Percentiles rank a stretch among this genome's conserved stretches.
These are phyloP conservation scores for Tolypocladium endophyticum DNA, from an alignment of 2,329 filamentous ascomycete species.

Conservation along the genomic window DNA sequence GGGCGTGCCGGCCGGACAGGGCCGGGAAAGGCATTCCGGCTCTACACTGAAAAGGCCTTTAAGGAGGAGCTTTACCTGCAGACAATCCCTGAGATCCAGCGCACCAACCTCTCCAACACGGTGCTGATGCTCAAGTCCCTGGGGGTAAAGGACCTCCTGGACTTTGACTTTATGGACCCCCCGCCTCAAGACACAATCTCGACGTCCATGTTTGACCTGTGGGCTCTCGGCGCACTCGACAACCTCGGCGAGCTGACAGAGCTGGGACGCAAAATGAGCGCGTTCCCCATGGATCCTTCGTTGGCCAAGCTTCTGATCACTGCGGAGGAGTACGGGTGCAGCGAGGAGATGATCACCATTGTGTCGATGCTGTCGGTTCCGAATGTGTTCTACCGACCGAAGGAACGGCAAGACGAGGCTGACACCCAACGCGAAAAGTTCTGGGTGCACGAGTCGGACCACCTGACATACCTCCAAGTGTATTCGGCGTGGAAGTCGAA, in stretches of 20 bases:
- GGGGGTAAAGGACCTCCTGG: slow-evolving; percentile 84
- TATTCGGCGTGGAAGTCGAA: slow-evolving; percentile 94
- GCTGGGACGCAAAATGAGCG: slow-evolving; percentile 86
- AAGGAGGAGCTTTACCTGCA: slow-evolving; percentile 94
- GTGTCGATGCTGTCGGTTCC: slow-evolving; percentile 97
- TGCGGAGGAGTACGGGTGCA: slow-evolving; percentile 80
- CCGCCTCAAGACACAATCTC: slow-evolving; percentile 96
- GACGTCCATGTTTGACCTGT: slow-evolving; percentile 93
- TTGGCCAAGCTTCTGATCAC: slow-evolving; percentile 92
- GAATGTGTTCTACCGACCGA: slow-evolving; percentile 92
- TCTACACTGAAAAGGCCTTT: slow-evolving; percentile 91
- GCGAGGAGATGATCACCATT: slow-evolving; percentile 96
- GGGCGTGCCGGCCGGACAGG: slow-evolving; percentile 91
- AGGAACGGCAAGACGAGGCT: slow-evolving; percentile 92
- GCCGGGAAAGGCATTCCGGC: slow-evolving; percentile 85
- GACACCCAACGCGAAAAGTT: slow-evolving; percentile 95
- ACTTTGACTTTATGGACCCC: slow-evolving; percentile 99
- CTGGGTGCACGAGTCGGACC: slow-evolving; percentile 95
- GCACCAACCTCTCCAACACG: slow-evolving; percentile 91
- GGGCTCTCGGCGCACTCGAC: slow-evolving; percentile 87
- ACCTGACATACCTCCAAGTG: slow-evolving; percentile 89
- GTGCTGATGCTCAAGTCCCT: slow-evolving; percentile 90
- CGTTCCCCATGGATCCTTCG: slow-evolving; percentile 96
- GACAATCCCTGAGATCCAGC: slow-evolving; percentile 94
- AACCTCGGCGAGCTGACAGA: slow-evolving; percentile 87